Evolutionary conservation across 345 rosid species (phyloP), one percentile per base, ranked within the genome.

Genomic region (Euclidium syriacum): DNA sequence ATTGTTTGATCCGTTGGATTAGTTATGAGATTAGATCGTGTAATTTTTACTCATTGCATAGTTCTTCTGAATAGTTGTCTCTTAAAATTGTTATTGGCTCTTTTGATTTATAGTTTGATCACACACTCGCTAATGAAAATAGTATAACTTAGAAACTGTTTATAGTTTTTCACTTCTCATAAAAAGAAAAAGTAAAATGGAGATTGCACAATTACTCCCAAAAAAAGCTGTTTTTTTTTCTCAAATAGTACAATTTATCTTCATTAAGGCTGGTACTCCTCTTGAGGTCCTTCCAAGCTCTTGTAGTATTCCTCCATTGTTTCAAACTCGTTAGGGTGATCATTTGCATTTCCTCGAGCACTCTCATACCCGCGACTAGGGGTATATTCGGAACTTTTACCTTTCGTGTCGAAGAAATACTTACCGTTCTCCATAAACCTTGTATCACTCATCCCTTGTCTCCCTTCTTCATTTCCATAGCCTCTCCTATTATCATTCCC

Each of bases 401-500:
- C 75, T 23, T 48, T 38, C 6, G 41, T 62, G 48, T 68, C 51
- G 53, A 75, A 46, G 40, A 25, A 73, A 52, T 72, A 75, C 77
- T 65, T 84, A 11, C 88, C 86, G 12, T 77, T 75, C 47, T 62
- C 83, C 73, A 77, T 10, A 46, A 67, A 78, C 71, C 81, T 75
- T 2, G 90, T 82, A 69, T 84, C 85, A 10, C 88, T 86, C 87
- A 77, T 80, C 30, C 87, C 94, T 56, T 81, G n/a, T n/a, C n/a
- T n/a, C n/a, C n/a, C n/a, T n/a, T n/a, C n/a, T n/a, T n/a, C n/a
- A n/a, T n/a, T n/a, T n/a, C n/a, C n/a, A n/a, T n/a, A n/a, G n/a
- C n/a, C n/a, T n/a, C n/a, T n/a, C n/a, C n/a, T n/a, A n/a, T n/a
- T n/a, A n/a, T n/a, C 57, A 11, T 15, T 39, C 22, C 46, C 68